Percentiles rank a stretch among this genome's conserved stretches.
phyloP scores from a whole-genome alignment of 176 grass and related monocot species.

The Ensete glaucum region DNA sequence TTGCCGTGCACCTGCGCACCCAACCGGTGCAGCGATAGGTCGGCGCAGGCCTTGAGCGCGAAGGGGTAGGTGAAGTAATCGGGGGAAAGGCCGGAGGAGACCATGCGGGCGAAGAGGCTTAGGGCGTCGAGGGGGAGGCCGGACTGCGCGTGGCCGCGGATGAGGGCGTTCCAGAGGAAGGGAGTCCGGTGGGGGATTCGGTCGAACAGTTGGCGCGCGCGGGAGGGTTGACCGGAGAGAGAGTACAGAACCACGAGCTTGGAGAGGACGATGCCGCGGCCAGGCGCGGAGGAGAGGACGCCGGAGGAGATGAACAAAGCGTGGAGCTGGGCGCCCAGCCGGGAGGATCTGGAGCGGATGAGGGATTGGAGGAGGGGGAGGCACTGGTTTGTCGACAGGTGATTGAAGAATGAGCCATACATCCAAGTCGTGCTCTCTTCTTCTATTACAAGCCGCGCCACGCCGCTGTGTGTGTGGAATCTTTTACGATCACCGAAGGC shows the following conservation, averaged over 20 bases:
- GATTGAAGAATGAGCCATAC: not conserved
- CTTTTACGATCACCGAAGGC: no score
- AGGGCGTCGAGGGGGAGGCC: constrained; percentile 31
- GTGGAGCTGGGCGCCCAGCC: constrained; percentile 28
- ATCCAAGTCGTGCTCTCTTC: not conserved
- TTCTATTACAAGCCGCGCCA: not conserved
- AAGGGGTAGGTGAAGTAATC: constrained; percentile 66
- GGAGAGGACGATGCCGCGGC: constrained; percentile 14
- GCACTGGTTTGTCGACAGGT: constrained; percentile 23
- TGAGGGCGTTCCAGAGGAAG: constrained; percentile 36
- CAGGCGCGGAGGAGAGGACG: constrained; percentile 8
- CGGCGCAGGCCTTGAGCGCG: constrained; percentile 45
- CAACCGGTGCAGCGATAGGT: constrained; percentile 20
- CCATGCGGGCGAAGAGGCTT: constrained; percentile 35
- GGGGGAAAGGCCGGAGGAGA: constrained; percentile 19
- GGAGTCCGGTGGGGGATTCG: constrained; percentile 21
- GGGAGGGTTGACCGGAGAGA: constrained; percentile 8
- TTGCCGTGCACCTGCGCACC: constrained; percentile 39
- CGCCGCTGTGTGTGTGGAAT: no score
- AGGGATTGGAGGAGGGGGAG: constrained; percentile 33
- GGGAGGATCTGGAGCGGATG: constrained; percentile 19
- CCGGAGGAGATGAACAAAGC: constrained; percentile 42
- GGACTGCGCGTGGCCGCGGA: constrained; percentile 37
- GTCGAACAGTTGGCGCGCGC: constrained; percentile 42
- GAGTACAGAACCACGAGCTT: constrained; percentile 10